Base-by-base conservation (phyloP, 495 filamentous ascomycete genomes). In the Xylaria bambusicola region DNA sequence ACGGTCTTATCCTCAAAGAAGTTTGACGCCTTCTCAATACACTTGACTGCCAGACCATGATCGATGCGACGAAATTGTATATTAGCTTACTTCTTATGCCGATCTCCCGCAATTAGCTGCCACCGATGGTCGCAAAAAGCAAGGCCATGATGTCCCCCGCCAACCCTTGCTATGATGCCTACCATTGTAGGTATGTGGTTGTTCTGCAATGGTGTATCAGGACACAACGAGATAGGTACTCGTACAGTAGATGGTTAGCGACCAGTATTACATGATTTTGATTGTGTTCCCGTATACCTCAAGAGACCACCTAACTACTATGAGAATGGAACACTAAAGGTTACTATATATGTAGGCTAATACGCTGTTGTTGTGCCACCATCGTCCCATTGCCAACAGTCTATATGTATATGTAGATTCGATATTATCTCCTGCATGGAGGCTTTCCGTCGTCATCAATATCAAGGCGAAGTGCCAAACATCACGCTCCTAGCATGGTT, bases 301-400 rank as follows among this genome's bases (percentile, higher is more conserved):
- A 18, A 10, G 15, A 38, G 36, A 23, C 50, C 26, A 23, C 36
- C 50, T 21, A 53, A 41, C 15, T 17, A 40, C 8, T 3, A 17
- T 12, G 15, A 40, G 15, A 17, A 26, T 27, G 38, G 24, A 38
- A 10, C 17, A 10, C 0, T 18, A 52, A 51, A n/a, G n/a, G n/a
- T n/a, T n/a, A n/a, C n/a, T n/a, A n/a, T n/a, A n/a, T n/a, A n/a
- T n/a, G 31, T 35, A 6, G 24, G 21, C 20, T 27, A 41, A 41
- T 17, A 3, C 35, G 35, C 40, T 41, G 18, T 53, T 27, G 13
- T 35, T 18, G 33, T 41, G 23, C 12, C 50, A 41, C 33, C 50
- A 41, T 41, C 33, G 36, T 41, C 33, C 50, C 50, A 53, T 53
- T 36, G 50, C 50, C 35, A 53, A 10, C 50, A 53, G n/a, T n/a